A percentile compares a stretch with the other conserved stretches of the same genome.
These are phyloP conservation scores for Pseudogymnoascus verrucosus DNA, from an alignment of 2,329 filamentous ascomycete genomes.

Conservation along the genomic window DNA sequence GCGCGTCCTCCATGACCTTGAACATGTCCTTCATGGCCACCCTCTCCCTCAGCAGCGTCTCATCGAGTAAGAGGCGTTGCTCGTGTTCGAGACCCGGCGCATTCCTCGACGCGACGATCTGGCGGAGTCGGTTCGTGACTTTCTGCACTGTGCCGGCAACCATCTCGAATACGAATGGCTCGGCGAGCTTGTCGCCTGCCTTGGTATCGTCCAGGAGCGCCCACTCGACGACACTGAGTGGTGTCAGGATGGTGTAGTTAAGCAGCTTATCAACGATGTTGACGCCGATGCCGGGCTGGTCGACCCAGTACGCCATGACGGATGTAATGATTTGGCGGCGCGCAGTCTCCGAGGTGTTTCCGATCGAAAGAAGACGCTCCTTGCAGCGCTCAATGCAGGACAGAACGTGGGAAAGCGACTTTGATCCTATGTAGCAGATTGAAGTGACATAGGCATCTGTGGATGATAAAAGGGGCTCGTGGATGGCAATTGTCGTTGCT, in stretches of 20 bases:
- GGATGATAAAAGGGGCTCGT: conserved; percentile 72
- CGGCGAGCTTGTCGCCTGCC: conserved; percentile 60
- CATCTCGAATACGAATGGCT: conserved; percentile 80
- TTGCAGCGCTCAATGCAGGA: conserved; percentile 95
- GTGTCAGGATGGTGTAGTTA: conserved; percentile 91
- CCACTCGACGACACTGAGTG: conserved; percentile 82
- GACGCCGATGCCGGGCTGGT: conserved; percentile 85
- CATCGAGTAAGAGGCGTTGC: conserved; percentile 41
- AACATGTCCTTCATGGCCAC: conserved; percentile 73
- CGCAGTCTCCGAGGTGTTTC: conserved; percentile 64
- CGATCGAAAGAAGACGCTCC: conserved; percentile 74
- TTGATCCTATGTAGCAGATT: conserved; percentile 88
- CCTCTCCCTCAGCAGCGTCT: conserved; percentile 61
- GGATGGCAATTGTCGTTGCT: conserved; percentile 58
- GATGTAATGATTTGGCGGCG: conserved; percentile 82
- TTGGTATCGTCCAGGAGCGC: conserved; percentile 57
- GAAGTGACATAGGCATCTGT: conserved; percentile 91
- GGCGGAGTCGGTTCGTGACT: conserved; percentile 76
- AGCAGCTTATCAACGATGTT: conserved; percentile 93
- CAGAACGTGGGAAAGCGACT: conserved; percentile 90
- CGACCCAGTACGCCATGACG: conserved; percentile 87
- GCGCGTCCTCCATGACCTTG: conserved; percentile 67
- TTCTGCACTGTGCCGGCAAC: conserved; percentile 83
- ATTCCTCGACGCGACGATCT: conserved; percentile 61
- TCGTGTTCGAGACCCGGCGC: conserved; percentile 48